Base-by-base conservation (phyloP, 768 basidiomycete genomes). In the Lyophyllum atratum region DNA sequence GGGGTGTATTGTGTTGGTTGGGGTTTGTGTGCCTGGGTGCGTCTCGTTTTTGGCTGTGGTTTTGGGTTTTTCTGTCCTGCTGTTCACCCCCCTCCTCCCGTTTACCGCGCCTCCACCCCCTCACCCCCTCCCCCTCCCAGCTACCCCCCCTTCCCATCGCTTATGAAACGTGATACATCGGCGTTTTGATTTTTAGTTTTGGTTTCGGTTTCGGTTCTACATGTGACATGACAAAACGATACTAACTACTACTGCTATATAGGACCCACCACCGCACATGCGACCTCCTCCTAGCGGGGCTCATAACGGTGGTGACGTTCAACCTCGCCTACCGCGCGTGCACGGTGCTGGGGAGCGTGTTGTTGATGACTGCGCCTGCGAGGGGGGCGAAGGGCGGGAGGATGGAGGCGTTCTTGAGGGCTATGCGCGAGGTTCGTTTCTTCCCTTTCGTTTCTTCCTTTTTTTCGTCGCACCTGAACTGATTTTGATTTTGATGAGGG, bases 311-410 rank as follows among this genome's bases (percentile, higher is more conserved):
- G 11, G 74, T 91, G 15, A 96, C 94, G 4, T 91, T 90, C 70
- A 82, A 84, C 37, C 80, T 95, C 22, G 90, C 97, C 0, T 96
- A 95, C 68, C 85, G 87, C 1, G 89, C 95, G 0, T 93, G 87
- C 39, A 79, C 87, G 11, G 84, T 92, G 0, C 89, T 96, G 12
- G 96, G 93, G 2, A 85, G 87, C 7, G 87, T 94, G 1, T 77
- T 99, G 2, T 71, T 98, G 14, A 97, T 98, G 72, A 98, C 97
- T 0, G 85, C 93, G 0, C 95, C 95, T 2, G 74, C 78, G 12
- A 70, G 86, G n/a, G 82, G 84, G 1, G 69, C 80, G 3, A 80
- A 80, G 24, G 85, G 80, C 24, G 85, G 83, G 0, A 83, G 87
- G 56, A 94, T 95, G 89, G 89, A 92, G 64, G 78, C 84, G 4